Percentiles rank a stretch among this genome's conserved stretches.
phyloP scores from a whole-genome alignment of 805 yeast genomes.

The Sugiyamaella marilandica region DNA sequence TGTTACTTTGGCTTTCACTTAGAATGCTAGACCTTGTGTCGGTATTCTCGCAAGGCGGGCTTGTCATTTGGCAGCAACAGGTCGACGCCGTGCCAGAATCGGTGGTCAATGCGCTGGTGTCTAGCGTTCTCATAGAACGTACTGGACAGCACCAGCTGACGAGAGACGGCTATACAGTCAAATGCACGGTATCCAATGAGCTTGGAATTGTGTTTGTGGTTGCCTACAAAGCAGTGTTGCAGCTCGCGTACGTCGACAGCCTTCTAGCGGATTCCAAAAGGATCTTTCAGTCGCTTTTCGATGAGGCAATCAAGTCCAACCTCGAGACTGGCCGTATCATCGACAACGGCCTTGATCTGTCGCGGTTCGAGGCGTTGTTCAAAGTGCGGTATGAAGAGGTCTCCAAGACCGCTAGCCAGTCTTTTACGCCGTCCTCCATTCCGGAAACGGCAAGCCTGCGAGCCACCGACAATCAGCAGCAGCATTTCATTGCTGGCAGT shows the following conservation, averaged over 20 bases:
- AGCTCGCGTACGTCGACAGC: constrained; percentile 31
- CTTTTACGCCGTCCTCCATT: neutral
- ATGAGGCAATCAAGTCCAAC: constrained; percentile 19
- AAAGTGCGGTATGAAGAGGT: constrained; percentile 29
- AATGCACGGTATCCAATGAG: constrained; percentile 41
- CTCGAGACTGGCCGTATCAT: neutral
- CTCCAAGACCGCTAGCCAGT: neutral
- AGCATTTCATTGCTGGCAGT: neutral
- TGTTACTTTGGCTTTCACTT: too few relatives aligned
- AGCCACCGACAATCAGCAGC: neutral
- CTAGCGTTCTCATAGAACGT: constrained; percentile 43
- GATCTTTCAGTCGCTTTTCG: constrained; percentile 29
- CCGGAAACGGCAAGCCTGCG: neutral
- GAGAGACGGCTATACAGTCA: constrained; percentile 42
- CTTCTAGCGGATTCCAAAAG: constrained; percentile 31
- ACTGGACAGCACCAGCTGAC: constrained; percentile 28
- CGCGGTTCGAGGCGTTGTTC: constrained; percentile 30
- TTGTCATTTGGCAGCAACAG: constrained; percentile 46
- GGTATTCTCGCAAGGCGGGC: constrained; percentile 49
- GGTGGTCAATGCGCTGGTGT: constrained; percentile 45
- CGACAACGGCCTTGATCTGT: constrained; percentile 11
- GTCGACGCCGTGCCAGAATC: constrained; percentile 38
- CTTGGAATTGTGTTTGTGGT: constrained; percentile 40
- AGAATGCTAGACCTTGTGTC: constrained; percentile 38
- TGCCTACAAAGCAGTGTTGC: constrained; percentile 34